Base-by-base conservation (phyloP, 208 protist genomes). In the Naegleria fowleri region DNA sequence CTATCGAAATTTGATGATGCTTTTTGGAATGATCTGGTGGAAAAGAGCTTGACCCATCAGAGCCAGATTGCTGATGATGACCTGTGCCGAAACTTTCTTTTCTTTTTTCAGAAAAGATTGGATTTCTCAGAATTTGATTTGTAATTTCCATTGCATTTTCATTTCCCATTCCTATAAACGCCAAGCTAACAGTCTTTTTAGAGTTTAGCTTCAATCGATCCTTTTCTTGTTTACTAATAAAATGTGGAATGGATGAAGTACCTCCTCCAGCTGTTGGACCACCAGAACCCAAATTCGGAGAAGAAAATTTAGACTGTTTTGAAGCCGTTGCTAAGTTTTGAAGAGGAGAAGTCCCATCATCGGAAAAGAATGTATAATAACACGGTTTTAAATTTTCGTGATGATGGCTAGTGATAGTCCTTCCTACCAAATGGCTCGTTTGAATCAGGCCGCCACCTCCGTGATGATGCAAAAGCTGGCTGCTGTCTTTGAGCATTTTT, bases 201-300 rank as follows among this genome's bases (percentile, higher is more conserved):
- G 29, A 25, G 25, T 79, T 79, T 79, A 79, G n/a, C 36, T 36
- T 79, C n/a, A 79, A 79, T 36, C 67, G 0, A 36, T 79, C 67
- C 29, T 79, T 79, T 33, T 79, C 67, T 79, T 79, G 67, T 79
- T 79, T 79, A 36, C 67, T 79, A 36, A 79, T 79, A 36, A 79
- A 79, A 33, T 79, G 67, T 79, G 67, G 67, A 79, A 36, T 33
- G 19, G 29, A 79, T 36, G 25, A 19, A 79, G 25, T 6, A 79
- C 16, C n/a, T 29, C 58, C 58, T n/a, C 58, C n/a, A 76, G 58
- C 16, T n/a, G n/a, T 58, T 58, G 6, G 52, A 58, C 52, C 52
- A 58, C 52, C 16, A 58, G 52, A 58, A n/a, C 58, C 58, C 13
- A n/a, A n/a, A 36, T 36, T 79, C 16, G 67, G 16, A 79, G 29